Base-by-base conservation (phyloP, 805 yeast species). In the Metschnikowia borealis region DNA sequence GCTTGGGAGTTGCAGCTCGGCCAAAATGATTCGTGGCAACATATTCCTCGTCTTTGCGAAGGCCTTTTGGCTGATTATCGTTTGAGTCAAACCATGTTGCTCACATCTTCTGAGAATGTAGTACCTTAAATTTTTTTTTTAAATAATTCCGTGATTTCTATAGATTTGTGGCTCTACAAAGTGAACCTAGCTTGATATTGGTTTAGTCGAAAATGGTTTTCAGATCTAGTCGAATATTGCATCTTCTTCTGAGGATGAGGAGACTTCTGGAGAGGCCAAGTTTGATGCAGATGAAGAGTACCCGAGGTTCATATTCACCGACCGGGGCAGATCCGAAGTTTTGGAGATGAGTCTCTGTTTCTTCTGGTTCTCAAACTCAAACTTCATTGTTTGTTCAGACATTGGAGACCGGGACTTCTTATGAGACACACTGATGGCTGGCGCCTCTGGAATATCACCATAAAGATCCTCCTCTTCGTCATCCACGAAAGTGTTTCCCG, bases 31-130 rank as follows among this genome's bases (percentile, higher is more conserved):
- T 69, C 79, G 84, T 73, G 77, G 96, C 97, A 82, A 92, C 96
- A 92, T 92, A 92, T 92, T 92, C 98, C 98, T 92, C 87, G 80
- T 89, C 97, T 83, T 92, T 91, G 85, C 95, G 96, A 79, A 87
- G 82, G 85, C 83, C 87, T 77, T 65, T 80, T 74, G 94, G 83
- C 95, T 83, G 64, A 78, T 92, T 82, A 84, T 85, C 96, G 94
- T 83, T 89, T 88, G 97, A 92, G 98, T 90, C 88, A 88, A 91
- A 91, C 98, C 98, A 91, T 92, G 96, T 89, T 84, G 97, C 96
- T 76, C 69, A 92, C 97, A 92, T 53, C 46, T 39, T 38, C 2
- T 15, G 11, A 36, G 20, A 23, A 6, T 26, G 46, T 35, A 44
- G 40, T 35, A 15, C 14, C 13, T 17, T 3, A 40, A n/a, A 8